phyloP scores from a whole-genome alignment of 345 rosid genomes.

The Streptanthus diversifolius region DNA sequence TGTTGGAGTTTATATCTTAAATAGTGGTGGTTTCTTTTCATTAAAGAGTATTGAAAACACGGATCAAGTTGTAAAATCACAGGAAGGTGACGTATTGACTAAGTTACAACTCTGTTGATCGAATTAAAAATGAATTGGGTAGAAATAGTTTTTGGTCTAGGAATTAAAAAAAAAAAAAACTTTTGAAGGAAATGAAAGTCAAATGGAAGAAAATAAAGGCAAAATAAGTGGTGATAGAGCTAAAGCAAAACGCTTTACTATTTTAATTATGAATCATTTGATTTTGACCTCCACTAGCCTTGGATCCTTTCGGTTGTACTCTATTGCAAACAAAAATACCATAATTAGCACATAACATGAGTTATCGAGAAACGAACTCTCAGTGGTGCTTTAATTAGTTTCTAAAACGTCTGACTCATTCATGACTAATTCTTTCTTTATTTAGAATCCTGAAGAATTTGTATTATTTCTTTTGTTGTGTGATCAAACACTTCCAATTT shows the following conservation, averaged over 20 bases:
- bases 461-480: not conserved
- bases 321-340: not conserved
- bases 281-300: slow-evolving; percentile 35
- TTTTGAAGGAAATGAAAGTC: slow-evolving; percentile 13
- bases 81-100: not conserved
- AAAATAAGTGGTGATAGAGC: slow-evolving; percentile 26
- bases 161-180: not conserved
- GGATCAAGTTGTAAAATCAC: not conserved
- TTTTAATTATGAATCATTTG: slow-evolving; percentile 28
- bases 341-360: slow-evolving; percentile 3
- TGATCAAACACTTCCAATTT: not conserved
- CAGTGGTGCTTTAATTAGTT: not conserved
- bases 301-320: slow-evolving; percentile 4
- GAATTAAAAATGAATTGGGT: not conserved
- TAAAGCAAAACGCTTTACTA: slow-evolving; percentile 26
- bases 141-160: not conserved
- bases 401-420: not conserved
- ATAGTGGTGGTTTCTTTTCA: not conserved
- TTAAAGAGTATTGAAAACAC: not conserved
- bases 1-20: not conserved
- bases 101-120: not conserved
- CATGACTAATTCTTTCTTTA: not conserved
- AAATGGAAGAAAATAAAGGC: not conserved
- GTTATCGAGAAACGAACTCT: slow-evolving; percentile 3
- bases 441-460: not conserved